These are phyloP conservation scores for Rosa multiflora DNA, from an alignment of 306 rosid species.

Conservation along the genomic window DNA sequence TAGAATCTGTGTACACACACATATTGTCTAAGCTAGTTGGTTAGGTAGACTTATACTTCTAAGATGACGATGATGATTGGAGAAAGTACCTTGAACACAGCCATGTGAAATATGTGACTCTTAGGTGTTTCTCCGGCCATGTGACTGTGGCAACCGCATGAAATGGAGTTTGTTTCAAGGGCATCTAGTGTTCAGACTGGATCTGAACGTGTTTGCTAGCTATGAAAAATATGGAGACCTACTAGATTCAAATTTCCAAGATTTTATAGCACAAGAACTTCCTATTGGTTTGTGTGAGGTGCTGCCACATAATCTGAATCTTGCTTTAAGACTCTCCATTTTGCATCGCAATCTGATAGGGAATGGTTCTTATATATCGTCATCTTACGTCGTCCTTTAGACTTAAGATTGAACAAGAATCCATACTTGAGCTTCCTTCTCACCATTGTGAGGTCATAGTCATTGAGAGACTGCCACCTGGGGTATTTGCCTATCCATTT, in stretches of 20 bases:
- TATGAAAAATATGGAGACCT: slow-evolving; percentile 38
- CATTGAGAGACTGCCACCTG: slow-evolving; percentile 72
- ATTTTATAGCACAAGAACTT: slow-evolving; percentile 51
- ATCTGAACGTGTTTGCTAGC: not conserved
- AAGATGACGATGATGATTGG: too few species aligned
- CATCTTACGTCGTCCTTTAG: slow-evolving; percentile 50
- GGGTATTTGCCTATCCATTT: slow-evolving; percentile 83
- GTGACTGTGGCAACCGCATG: too few species aligned
- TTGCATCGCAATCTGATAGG: slow-evolving; percentile 55
- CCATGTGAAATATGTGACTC: too few species aligned
- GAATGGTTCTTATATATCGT: slow-evolving; percentile 81
- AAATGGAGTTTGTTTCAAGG: too few species aligned
- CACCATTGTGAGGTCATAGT: slow-evolving; percentile 46
- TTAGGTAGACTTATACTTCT: too few species aligned
- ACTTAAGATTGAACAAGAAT: slow-evolving; percentile 30
- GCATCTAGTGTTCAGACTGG: too few species aligned
- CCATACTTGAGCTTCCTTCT: not conserved
- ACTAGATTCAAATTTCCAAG: slow-evolving; percentile 51
- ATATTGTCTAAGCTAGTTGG: too few species aligned
- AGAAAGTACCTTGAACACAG: too few species aligned
- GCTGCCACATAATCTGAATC: slow-evolving; percentile 36
- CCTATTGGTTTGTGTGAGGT: slow-evolving; percentile 40
- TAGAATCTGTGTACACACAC: too few species aligned
- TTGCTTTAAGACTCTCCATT: slow-evolving; percentile 36
- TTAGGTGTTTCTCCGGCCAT: too few species aligned